Evolutionary conservation across 2,329 filamentous ascomycete genomes (phyloP).

Genomic region (Parascedosporium putredinis): DNA sequence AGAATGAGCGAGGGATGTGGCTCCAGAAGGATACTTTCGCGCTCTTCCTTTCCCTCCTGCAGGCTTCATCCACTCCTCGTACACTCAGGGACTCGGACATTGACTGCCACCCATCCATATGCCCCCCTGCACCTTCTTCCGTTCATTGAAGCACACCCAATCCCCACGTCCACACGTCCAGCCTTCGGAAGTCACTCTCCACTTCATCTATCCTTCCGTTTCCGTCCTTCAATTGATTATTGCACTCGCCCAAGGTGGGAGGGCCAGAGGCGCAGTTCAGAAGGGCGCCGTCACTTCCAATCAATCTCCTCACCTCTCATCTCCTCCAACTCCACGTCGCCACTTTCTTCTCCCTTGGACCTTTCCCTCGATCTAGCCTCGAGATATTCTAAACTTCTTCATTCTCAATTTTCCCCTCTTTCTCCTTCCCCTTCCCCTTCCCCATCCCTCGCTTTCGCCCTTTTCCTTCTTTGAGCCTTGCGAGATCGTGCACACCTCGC

Average conservation of each 20-base stretch:
- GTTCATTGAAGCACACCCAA: background rate
- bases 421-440: background rate
- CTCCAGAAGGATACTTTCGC: background rate
- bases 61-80: no score
- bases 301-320: conserved; percentile 2
- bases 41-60: background rate
- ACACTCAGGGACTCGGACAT: background rate
- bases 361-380: background rate
- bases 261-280: conserved; percentile 3
- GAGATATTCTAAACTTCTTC: background rate
- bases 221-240: conserved; percentile 1
- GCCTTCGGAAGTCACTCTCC: background rate
- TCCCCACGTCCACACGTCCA: background rate
- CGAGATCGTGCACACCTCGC: background rate
- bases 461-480: background rate
- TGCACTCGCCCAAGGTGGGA: background rate
- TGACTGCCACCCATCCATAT: background rate
- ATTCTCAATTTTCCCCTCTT: background rate
- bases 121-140: background rate
- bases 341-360: background rate
- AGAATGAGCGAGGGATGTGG: no score
- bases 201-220: conserved; percentile 6
- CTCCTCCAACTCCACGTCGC: background rate
- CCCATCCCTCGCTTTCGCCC: background rate
- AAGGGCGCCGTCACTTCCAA: background rate